Percentiles rank a stretch among this genome's conserved stretches.
Evolutionary conservation across 1,284 basidiomycete species (phyloP).

Genomic region (Ustilago nuda): DNA sequence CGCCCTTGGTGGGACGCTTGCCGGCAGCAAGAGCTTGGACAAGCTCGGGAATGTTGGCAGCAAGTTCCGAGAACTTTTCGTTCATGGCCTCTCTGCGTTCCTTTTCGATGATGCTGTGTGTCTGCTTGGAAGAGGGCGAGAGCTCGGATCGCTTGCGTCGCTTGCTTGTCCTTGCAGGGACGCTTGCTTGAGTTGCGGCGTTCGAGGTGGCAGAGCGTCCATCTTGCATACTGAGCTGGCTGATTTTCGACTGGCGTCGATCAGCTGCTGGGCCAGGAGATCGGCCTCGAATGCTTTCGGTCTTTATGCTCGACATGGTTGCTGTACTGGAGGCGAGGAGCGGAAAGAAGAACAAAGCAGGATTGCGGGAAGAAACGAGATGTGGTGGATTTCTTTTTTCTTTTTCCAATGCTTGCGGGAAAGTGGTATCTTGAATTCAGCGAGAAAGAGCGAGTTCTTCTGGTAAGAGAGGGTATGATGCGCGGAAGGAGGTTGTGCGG

Average conservation of each 20-base stretch:
- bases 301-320: constrained; percentile 32
- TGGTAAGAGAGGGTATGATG: constrained; percentile 24
- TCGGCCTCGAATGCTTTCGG: constrained; percentile 28
- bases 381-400: neutral
- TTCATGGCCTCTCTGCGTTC: constrained; percentile 53
- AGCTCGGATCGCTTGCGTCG: constrained; percentile 45
- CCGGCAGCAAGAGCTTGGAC: constrained; percentile 39
- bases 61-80: constrained; percentile 48
- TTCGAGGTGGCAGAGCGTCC: constrained; percentile 10
- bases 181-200: neutral
- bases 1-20: constrained; percentile 50
- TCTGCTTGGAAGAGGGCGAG: constrained; percentile 47
- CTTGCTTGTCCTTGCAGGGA: constrained; percentile 39
- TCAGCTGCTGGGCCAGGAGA: constrained; percentile 42
- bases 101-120: constrained; percentile 53
- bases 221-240: constrained; percentile 24
- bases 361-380: neutral
- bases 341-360: constrained; percentile 1
- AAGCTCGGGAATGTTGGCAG: constrained; percentile 46
- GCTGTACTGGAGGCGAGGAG: neutral
- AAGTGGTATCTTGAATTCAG: constrained; percentile 6
- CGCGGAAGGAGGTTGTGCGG: constrained; percentile 2
- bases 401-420: constrained; percentile 6
- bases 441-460: constrained; percentile 17
- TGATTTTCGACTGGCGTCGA: constrained; percentile 29